Base-by-base conservation (phyloP, 495 filamentous ascomycete genomes). In the Friedmanniomyces simplex region DNA sequence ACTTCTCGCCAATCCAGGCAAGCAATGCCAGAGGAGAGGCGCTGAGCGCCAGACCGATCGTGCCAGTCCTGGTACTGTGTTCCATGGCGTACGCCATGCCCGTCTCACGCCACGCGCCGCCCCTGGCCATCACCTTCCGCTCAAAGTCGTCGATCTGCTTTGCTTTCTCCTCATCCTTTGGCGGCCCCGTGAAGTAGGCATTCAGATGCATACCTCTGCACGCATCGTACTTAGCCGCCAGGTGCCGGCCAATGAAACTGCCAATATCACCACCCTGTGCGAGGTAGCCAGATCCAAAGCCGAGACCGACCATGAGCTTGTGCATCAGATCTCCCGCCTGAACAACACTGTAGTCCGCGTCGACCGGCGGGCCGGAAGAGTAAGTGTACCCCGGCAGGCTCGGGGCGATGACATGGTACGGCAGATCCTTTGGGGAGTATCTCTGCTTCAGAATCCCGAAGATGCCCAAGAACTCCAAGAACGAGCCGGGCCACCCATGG, bases 241-340 rank as follows among this genome's bases (percentile, higher is more conserved):
- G 32, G 13, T 42, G 8, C 30, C 36, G 25, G 39, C 20, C n/a
- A 20, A 87, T 52, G 6, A 68, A 61, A 58, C 74, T 75, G 1
- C 85, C 85, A 43, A 87, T 73, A 63, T 89, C 85, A 18, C 85
- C 85, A 1, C 85, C 85, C 61, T 86, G 81, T 0, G 74, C 79
- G 21, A 87, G 68, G 66, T 89, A 88, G 2, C 79, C 79, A 32
- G 68, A 68, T 11, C 66, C 72, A 54, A 87, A 83, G 0, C 83
- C 83, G 0, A 86, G 68, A 20, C 71, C 69, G 18, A 70, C 66
- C 81, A 87, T 85, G 7, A 88, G 63, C 28, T 75, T 67, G 67
- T 87, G 66, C 21, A 86, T 55, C 2, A 83, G 63, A 14, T 72
- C 69, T 12, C 77, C 67, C 1, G 72, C 67, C 28, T 78, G 71